Conservation (phyloP, 2,329 filamentous ascomycete genomes). For the Phyllosticta citribraziliensis region DNA sequence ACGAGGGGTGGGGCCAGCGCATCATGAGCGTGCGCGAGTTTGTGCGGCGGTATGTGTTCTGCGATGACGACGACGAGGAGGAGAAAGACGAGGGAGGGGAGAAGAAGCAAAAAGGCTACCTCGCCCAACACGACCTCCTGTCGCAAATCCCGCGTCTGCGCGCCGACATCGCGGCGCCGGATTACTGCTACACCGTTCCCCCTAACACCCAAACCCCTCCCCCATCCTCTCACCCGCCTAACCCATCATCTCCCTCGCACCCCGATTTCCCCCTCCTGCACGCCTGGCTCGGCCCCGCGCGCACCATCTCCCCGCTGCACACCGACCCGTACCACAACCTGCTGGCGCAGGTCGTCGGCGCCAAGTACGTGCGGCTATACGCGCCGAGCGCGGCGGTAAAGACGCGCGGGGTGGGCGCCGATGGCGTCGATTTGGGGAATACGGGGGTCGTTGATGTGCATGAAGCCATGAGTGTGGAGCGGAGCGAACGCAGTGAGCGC, state of each 20-base stretch:
- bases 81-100: not conserved
- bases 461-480: conserved; percentile 47
- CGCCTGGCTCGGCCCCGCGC: conserved; percentile 83
- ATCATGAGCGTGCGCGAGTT: conserved; percentile 69
- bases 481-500: not conserved
- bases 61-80: not conserved
- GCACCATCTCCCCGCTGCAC: conserved; percentile 86
- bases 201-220: conserved; percentile 32
- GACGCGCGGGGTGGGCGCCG: conserved; percentile 50
- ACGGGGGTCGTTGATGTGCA: conserved; percentile 74
- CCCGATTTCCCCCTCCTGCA: conserved; percentile 56
- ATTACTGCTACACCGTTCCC: conserved; percentile 70
- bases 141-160: conserved; percentile 68
- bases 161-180: conserved; percentile 68
- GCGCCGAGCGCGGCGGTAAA: conserved; percentile 55
- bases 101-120: conserved; percentile 49
- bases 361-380: conserved; percentile 88
- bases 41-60: conserved; percentile 50
- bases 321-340: conserved; percentile 93
- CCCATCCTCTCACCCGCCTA: not conserved
- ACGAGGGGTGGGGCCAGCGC: conserved; percentile 72
- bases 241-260: conserved; percentile 16
- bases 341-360: conserved; percentile 76
- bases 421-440: conserved; percentile 82
- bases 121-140: conserved; percentile 87